Base-by-base conservation (phyloP, 192 early-diverging fungal species). In the Globomyces pollinis-pini region DNA sequence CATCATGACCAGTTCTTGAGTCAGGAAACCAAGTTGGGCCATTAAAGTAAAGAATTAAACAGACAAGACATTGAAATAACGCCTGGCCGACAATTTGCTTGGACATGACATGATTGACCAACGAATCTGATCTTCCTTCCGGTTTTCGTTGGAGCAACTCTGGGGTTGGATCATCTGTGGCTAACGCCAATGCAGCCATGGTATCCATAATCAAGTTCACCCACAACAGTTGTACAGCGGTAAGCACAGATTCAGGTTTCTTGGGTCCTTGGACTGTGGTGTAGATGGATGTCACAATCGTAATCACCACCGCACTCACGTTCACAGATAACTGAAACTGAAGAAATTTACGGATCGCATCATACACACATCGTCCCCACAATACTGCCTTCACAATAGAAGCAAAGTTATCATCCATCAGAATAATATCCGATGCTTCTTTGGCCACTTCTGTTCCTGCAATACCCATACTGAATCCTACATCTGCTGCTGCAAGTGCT, bases 141-240 rank as follows among this genome's bases (percentile, higher is more conserved):
- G 95, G 95, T 44, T 80, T 75, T 29, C 93, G 83, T 34, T 84
- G 65, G 35, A 98, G 73, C 28, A 98, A 76, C 0, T 88, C 89
- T 41, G 84, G 83, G 13, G 87, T 90, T 18, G 94, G 90, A 24
- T 86, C 84, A 51, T 98, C 95, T 1, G 96, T 96, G 2, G 96
- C 94, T 33, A 97, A 80, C 0, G 94, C 97, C 20, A 99, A 82
- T 13, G 97, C 93, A 1, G 97, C 97, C 66, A 99, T 79, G 0
- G 94, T 93, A 76, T 99, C 95, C 97, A 99, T 99, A 38, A 99
- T 98, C 61, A 99, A 74, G 71, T 99, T 99, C 43, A 99, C 90
- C 95, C 95, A 99, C 49, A 99, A 73, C 41, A 99, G 66, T 70
- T 99, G 97, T 0, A 98, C 88, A 16, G 95, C 95, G 0, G 91